Conservation (phyloP, 1,139 yeast species). For the Debaryomyces sp. region DNA sequence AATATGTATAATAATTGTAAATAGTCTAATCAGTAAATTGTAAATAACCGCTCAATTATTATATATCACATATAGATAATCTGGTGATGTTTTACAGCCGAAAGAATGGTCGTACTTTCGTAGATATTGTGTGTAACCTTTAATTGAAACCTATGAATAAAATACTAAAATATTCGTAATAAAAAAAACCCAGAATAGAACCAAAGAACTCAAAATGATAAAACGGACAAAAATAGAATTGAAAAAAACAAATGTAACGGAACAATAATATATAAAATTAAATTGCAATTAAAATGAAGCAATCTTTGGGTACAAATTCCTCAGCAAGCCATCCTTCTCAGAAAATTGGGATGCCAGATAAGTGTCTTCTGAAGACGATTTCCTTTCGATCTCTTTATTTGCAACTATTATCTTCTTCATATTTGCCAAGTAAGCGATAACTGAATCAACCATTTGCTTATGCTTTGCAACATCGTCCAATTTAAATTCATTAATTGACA, state of each 20-base stretch:
- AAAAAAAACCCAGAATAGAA: neutral
- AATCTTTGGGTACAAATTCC: constrained; percentile 41
- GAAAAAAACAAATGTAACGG: constrained; percentile 4
- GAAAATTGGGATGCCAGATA: neutral
- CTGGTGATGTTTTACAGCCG: too few relatives aligned
- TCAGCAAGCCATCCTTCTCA: constrained; percentile 13
- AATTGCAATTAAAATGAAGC: constrained; percentile 36
- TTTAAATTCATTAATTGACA: constrained; percentile 24
- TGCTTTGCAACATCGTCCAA: constrained; percentile 38
- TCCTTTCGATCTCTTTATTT: neutral
- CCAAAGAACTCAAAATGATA: neutral
- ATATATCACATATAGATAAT: too few relatives aligned
- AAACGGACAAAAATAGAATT: constrained; percentile 1
- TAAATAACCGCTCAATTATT: constrained; percentile 1
- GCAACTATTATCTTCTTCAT: constrained; percentile 16
- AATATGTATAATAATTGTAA: neutral
- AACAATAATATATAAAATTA: neutral
- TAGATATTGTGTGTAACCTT: neutral
- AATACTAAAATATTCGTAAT: neutral
- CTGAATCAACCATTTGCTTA: constrained; percentile 37
- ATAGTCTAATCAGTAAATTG: neutral
- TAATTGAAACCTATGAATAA: neutral
- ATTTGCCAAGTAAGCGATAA: constrained; percentile 30
- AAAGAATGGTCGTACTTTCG: neutral
- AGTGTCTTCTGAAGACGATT: neutral